Base-by-base conservation (phyloP, 2,329 filamentous ascomycete genomes). In the Xylaria sp. region DNA sequence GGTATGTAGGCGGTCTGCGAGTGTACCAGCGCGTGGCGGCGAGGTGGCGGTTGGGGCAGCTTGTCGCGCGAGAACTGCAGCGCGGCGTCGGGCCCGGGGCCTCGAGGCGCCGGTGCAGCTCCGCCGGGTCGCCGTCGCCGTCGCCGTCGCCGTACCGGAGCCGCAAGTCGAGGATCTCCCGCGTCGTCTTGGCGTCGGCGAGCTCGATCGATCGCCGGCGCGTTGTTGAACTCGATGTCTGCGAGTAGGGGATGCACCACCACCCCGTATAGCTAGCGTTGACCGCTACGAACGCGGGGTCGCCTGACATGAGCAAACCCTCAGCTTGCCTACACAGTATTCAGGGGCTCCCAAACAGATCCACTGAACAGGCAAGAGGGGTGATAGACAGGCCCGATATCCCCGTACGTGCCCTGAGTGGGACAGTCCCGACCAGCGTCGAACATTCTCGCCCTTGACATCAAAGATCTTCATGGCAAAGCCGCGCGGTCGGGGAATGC, bases 391-490 rank as follows among this genome's bases (percentile, higher is more conserved):
- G 24, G 24, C 9, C 24, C 9, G 24, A 9, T 6, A 26, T 26
- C 9, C n/a, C n/a, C n/a, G n/a, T 26, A 26, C 24, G 9, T 26
- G 9, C 24, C 76, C 39, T 71, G 66, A 2, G 67, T 71, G 0
- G 57, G 56, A 11, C 60, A 61, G 21, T 61, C 61, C 61, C 72
- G 69, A 39, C 72, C 73, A 24, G 66, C 66, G 7, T 73, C 66
- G 45, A 77, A 74, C 63, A 72, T 72, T n/a, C 19, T 74, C 71
- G 6, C 74, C 75, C 4, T 71, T 44, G n/a, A 80, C 73, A 48
- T 75, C 71, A 64, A 81, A 81, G 39, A 80, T 62, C 59, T 80
- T 80, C 69, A 81, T 78, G 9, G 66, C 74, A 39, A 80, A 74
- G 20, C 76, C 78, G 38, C 76, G 71, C 3, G 76, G 77, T 47